Evolutionary conservation across 306 rosid species (phyloP), one percentile per base, ranked within the genome.

Genomic region (Medicago lupulina): DNA sequence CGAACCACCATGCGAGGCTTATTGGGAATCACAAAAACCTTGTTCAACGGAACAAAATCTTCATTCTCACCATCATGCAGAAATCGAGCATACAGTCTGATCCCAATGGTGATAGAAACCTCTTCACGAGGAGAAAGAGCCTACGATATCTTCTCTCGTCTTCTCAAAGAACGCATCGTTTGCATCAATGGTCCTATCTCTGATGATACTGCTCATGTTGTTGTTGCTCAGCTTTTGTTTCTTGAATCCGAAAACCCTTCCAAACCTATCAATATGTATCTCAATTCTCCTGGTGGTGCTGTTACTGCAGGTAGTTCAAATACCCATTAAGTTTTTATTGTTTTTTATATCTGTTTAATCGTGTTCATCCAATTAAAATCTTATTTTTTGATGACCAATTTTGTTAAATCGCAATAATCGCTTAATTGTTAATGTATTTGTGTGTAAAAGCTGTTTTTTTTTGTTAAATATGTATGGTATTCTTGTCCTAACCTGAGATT

Each of bases 231-330:
- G 90, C 97, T 95, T 5, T 95, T 95, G 39, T 95, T 83, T 82
- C 91, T 95, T 38, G 99, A 95, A 86, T 95, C 99, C 10, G 99
- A 95, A 75, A 95, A 95, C 78, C 97, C 99, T 3, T 89, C 97
- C 67, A 95, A 89, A 79, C 97, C 99, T 65, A 92, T 92, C 76
- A 39, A 90, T 55, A 89, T 95, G 92, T 95, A 95, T 76, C 89
- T 95, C 83, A 95, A 95, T 44, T 95, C 99, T 49, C 99, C 99
- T 12, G 99, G 99, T 41, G 99, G 99, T 43, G 96, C 95, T 2
- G 97, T 95, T 76, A 89, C 97, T 7, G 99, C 99, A 61, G 99
- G 99, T 90, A 49, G 9, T 8, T 7, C 1, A 34, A 34, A 2
- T 13, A 11, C 16, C 43, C 50, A 23, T 13, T 34, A 17, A 4